Evolutionary conservation across 495 filamentous ascomycete species (phyloP), one percentile per base, ranked within the genome.

Genomic region (Aspergillus affinis): DNA sequence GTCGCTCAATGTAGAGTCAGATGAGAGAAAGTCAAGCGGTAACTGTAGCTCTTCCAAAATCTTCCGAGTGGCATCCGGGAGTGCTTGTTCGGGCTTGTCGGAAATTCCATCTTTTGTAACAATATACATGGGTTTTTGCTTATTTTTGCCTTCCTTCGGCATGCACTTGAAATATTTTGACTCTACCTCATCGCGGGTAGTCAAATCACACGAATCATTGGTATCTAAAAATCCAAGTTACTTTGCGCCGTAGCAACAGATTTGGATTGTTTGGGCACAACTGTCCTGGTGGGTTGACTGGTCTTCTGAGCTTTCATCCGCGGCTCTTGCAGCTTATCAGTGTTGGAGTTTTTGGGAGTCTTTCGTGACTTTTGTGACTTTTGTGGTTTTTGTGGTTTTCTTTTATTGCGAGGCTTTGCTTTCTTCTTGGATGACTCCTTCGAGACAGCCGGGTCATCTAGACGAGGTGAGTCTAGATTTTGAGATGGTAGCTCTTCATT

Each of bases 131-230:
- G 18, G 15, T 12, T 30, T 54, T 32, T 52, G 26, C 54, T 9
- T n/a, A n/a, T n/a, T 52, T 46, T 15, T 56, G 10, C 13, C 51
- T 52, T 49, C 23, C 20, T 57, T 58, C 6, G 51, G 32, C 48
- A 21, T 27, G 29, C 19, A n/a, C 23, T 44, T 18, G 59, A 79
- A 79, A 64, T 76, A 78, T 59, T 73, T 75, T 5, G 76, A 79
- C 66, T 60, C 69, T 58, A 75, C 75, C 75, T 79, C 76, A 76
- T 74, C 74, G 65, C 72, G 59, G 60, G 68, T 63, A 61, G 64
- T 71, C 64, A 70, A 53, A 48, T 61, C 64, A 65, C 62, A 70
- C 61, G 67, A 76, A 75, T 79, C 76, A 74, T 66, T 60, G 76
- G 76, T 54, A 15, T 44, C 67, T 66, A 72, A 76, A 79, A 78